Evolutionary conservation across 129 eudicot genomes (phyloP), one percentile per base, ranked within the genome.

Genomic region (Helianthus tuberosus): DNA sequence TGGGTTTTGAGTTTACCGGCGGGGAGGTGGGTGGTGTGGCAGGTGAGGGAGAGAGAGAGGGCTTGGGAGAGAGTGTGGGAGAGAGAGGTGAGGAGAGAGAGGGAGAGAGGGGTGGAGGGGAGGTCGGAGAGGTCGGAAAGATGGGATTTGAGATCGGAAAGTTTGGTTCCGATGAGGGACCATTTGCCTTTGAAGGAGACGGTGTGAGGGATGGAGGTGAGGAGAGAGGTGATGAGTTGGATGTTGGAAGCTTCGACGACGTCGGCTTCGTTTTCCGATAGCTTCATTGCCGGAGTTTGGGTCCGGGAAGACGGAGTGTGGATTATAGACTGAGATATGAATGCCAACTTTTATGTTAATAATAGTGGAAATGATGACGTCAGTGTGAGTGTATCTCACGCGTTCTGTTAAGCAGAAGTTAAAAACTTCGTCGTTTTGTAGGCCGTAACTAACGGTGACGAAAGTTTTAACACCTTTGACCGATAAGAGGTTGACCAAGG

Each of bases 1-100:
- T 94, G 99, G 4, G 99, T 94, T 53, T 81, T 88, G 74, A 94
- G 93, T 63, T 94, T 94, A 39, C 98, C 98, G 68, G 53, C 66
- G 1, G 88, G 87, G 6, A 75, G 86, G 43, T 73, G 36, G 20
- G 81, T 55, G 53, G 58, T 53, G 52, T 77, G 86, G 60, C 97
- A 94, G 17, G 74, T 44, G 32, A 43, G 16, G 16, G 89, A 85
- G 36, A 94, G 82, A 8, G 90, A 73, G 6, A 77, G 60, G 0
- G 96, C 81, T 79, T 75, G 78, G 17, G 88, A 27, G 55, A 86
- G 85, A 0, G 96, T 86, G 11, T 64, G 52, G 46, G 91, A 72
- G 64, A 94, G 80, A 7, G 97, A 84, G 25, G 11, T 86, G 81
- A 17, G 57, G 6, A 27, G 87, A 82, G 67, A 89, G 85, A 84